Percentiles rank a stretch among this genome's conserved stretches.
Conservation (phyloP, 2,329 filamentous ascomycete genomes). For the Colletotrichum somersetense region DNA sequence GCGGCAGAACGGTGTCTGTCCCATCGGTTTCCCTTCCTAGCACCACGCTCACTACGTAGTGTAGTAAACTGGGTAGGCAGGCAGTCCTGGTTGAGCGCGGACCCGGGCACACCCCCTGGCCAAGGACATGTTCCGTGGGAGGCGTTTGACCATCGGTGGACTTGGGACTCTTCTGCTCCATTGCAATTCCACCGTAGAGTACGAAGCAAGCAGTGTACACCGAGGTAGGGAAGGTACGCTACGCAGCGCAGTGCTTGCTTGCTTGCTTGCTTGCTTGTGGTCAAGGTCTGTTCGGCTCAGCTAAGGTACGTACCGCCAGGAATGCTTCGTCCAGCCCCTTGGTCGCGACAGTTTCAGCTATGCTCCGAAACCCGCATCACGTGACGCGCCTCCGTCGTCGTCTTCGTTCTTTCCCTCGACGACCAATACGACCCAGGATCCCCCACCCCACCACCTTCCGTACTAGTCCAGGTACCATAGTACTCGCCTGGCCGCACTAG, state of each 20-base stretch:
- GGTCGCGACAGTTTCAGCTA: slow-evolving; percentile 39
- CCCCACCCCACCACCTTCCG: neutral
- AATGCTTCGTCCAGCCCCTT: slow-evolving; percentile 34
- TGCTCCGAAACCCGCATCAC: slow-evolving; percentile 40
- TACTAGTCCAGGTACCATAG: neutral
- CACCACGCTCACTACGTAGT: no score
- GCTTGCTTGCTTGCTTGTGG: neutral
- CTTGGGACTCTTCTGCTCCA: slow-evolving; percentile 19
- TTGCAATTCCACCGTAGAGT: neutral
- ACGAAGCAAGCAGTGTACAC: neutral
- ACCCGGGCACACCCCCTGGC: slow-evolving; percentile 37
- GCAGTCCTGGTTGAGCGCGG: slow-evolving; percentile 35
- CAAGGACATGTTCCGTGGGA: slow-evolving; percentile 41
- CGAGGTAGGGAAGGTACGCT: neutral
- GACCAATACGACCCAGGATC: neutral
- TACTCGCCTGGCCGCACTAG: neutral
- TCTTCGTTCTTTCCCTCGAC: neutral
- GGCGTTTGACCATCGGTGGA: slow-evolving; percentile 41
- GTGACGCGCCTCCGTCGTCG: slow-evolving; percentile 17
- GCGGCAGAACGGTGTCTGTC: slow-evolving; percentile 17
- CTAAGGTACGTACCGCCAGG: neutral
- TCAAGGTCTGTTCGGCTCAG: neutral
- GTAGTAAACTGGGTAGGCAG: no score
- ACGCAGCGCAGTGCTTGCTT: no score
- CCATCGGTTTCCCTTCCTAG: slow-evolving; percentile 9